Conservation (phyloP, 371 early-diverging fungal species). For the Rhizomucor miehei region DNA sequence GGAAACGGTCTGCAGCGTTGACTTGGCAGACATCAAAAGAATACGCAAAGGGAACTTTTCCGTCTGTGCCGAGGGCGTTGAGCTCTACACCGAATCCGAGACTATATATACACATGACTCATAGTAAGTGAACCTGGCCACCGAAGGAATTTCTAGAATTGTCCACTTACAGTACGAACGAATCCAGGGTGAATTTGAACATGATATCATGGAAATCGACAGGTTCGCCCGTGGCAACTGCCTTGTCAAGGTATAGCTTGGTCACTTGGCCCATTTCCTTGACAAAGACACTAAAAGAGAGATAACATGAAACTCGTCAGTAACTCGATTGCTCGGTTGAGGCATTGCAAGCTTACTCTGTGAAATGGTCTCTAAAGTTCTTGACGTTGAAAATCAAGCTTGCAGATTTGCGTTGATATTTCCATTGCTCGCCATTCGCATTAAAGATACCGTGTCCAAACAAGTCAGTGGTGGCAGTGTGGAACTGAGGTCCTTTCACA, state of each 20-base stretch:
- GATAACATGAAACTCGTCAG: conserved; percentile 1
- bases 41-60: conserved; percentile 49
- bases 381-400: conserved; percentile 48
- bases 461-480: conserved; percentile 18
- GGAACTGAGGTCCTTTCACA: conserved; percentile 38
- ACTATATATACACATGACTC: conserved; percentile 11
- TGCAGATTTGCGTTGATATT: conserved; percentile 36
- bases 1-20: conserved; percentile 30
- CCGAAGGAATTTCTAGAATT: neutral
- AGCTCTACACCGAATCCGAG: conserved; percentile 49
- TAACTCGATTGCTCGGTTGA: no score
- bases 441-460: conserved; percentile 48
- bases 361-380: conserved; percentile 47
- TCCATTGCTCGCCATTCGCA: conserved; percentile 43
- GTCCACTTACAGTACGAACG: conserved; percentile 48
- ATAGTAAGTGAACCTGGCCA: neutral
- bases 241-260: conserved; percentile 33
- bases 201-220: conserved; percentile 51
- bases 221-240: conserved; percentile 18
- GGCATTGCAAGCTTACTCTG: conserved; percentile 29
- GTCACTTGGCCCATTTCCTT: conserved; percentile 36
- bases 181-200: conserved; percentile 54
- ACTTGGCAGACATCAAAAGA: conserved; percentile 56
- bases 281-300: conserved; percentile 43
- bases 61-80: conserved; percentile 21